Base-by-base conservation (phyloP, 495 filamentous ascomycete species). In the Penicillium herquei region DNA sequence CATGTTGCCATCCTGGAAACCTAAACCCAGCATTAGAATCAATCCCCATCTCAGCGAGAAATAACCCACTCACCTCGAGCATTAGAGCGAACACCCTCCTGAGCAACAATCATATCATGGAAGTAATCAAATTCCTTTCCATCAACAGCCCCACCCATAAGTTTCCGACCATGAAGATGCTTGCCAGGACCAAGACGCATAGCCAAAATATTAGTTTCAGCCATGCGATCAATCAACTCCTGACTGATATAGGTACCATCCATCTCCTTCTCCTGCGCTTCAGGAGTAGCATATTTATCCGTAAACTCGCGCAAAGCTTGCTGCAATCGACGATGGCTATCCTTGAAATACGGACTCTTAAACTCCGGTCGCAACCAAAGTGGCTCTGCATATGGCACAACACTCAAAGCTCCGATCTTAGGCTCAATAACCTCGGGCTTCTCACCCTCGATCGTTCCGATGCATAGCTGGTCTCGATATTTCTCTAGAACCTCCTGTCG, bases 61-160 rank as follows among this genome's bases (percentile, higher is more conserved):
- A 12, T 11, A 41, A 17, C 34, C 56, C 63, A 26, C 21, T 4
- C 17, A 66, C 86, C 89, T 59, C 89, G 75, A 39, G 85, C 85
- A 66, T 86, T 89, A 17, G 81, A 70, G 55, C 90, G 82, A 10
- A 81, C 80, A 60, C 87, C 69, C 70, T 96, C 90, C 73, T 96
- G 91, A 26, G 78, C 72, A 12, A 87, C 75, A 57, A 94, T 83
- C 66, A 94, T 66, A 69, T 93, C 90, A 72, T 93, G 89, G 69
- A 96, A 87, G 70, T 92, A 91, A 69, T 96, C 90, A 62, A 90
- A 94, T 57, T 94, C 88, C 74, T 90, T 82, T 31, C 87, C 87
- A 58, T 87, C 79, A 37, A 91, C 80, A 31, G 80, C 84, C 49
- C 89, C 90, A 44, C 82, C 82, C 26, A 93, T 73, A 13, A 94